A percentile compares a stretch with the other conserved stretches of the same genome.
These are phyloP conservation scores for Lachancea cidri DNA, from an alignment of 805 yeast genomes.

Conservation along the genomic window DNA sequence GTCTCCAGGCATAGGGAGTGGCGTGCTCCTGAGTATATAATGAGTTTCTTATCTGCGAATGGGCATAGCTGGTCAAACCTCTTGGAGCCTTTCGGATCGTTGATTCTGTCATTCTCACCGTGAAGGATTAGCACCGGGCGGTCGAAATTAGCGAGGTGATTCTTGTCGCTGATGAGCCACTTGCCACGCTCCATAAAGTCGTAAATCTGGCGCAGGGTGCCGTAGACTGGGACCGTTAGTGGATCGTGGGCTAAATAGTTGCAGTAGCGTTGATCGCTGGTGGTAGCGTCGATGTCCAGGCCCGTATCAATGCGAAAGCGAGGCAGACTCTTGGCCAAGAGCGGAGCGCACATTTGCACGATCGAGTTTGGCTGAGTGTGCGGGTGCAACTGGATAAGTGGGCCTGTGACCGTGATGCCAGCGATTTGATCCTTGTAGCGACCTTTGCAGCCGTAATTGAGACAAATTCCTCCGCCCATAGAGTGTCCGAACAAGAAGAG, in stretches of 20 bases:
- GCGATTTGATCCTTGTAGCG: slow-evolving; percentile 41
- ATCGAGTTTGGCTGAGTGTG: slow-evolving; percentile 49
- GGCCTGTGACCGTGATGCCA: slow-evolving; percentile 51
- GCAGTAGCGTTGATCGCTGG: slow-evolving; percentile 44
- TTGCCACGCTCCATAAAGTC: slow-evolving; percentile 65
- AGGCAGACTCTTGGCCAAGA: slow-evolving; percentile 41
- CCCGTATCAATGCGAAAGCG: slow-evolving; percentile 50
- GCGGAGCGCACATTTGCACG: slow-evolving; percentile 39
- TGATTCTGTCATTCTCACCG: slow-evolving; percentile 60
- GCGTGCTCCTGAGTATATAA: slow-evolving; percentile 23
- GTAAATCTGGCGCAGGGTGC: slow-evolving; percentile 50
- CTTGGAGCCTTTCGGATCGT: slow-evolving; percentile 45
- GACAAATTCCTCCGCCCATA: slow-evolving; percentile 74
- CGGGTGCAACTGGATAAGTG: slow-evolving; percentile 55
- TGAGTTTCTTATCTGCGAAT: slow-evolving; percentile 20
- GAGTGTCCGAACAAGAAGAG: slow-evolving; percentile 62
- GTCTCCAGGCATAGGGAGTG: slow-evolving; percentile 44
- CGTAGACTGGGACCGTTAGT: slow-evolving; percentile 41
- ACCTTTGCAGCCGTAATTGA: slow-evolving; percentile 60
- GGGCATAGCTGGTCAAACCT: slow-evolving; percentile 37
- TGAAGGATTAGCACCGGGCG: slow-evolving; percentile 54
- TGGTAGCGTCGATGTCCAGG: slow-evolving; percentile 48
- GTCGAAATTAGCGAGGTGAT: slow-evolving; percentile 32
- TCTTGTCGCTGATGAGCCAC: slow-evolving; percentile 37
- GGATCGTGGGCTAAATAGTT: slow-evolving; percentile 42